phyloP scores from a whole-genome alignment of 73 alveolate genomes.

The Stentor roeselii region DNA sequence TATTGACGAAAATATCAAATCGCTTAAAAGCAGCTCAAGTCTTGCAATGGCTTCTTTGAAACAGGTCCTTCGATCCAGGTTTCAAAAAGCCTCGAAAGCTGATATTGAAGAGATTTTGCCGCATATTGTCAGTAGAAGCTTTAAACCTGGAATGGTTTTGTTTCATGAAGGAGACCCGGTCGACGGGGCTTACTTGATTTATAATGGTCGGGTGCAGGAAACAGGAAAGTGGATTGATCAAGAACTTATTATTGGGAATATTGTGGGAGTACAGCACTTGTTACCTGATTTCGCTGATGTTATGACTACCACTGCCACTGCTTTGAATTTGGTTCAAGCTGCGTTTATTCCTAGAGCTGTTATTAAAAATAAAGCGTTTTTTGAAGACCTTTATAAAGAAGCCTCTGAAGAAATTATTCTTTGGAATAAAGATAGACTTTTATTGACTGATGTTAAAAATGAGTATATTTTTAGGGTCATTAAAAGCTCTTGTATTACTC shows the following conservation, averaged over 20 bases:
- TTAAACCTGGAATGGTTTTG: background rate
- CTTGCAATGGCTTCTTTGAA: slow-evolving; percentile 2
- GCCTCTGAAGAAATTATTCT: slow-evolving; percentile 13
- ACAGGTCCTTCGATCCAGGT: background rate
- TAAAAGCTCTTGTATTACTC: background rate
- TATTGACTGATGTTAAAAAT: background rate
- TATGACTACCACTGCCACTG: background rate
- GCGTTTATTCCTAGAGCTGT: background rate
- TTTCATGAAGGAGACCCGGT: slow-evolving; percentile 17
- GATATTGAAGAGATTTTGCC: background rate
- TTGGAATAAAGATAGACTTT: background rate
- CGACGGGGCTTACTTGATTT: slow-evolving; percentile 7
- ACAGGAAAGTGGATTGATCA: background rate
- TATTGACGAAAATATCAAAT: slow-evolving; percentile 13
- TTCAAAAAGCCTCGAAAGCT: background rate
- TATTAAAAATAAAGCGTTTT: background rate
- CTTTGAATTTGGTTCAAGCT: background rate
- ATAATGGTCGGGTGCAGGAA: slow-evolving; percentile 3
- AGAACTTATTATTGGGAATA: slow-evolving; percentile 12
- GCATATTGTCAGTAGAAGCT: background rate
- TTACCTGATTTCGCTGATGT: background rate
- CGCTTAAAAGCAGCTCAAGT: background rate
- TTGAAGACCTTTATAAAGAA: slow-evolving; percentile 22
- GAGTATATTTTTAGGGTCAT: slow-evolving; percentile 9
- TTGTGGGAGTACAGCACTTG: slow-evolving; percentile 21